A percentile compares a stretch with the other conserved stretches of the same genome.
These are phyloP conservation scores for Amphirosellinia nigrospora DNA, from an alignment of 495 filamentous ascomycete genomes.

Conservation along the genomic window DNA sequence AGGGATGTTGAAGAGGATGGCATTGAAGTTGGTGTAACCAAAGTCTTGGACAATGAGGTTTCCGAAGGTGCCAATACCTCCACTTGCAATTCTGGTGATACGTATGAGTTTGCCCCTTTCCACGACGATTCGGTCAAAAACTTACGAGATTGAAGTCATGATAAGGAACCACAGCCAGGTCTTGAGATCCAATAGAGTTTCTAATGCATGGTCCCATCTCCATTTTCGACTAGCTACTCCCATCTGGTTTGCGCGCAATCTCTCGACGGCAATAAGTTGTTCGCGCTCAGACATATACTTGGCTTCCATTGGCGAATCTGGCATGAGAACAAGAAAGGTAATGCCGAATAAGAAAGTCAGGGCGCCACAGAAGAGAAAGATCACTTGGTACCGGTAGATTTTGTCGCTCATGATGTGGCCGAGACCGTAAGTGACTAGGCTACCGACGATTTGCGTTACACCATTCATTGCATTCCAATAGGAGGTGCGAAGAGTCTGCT, in stretches of 20 bases:
- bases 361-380: constrained; percentile 62
- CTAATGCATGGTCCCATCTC: constrained; percentile 58
- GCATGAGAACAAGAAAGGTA: constrained; percentile 54
- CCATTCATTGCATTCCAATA: constrained; percentile 62
- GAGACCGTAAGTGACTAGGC: constrained; percentile 63
- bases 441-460: constrained; percentile 53
- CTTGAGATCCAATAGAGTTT: constrained; percentile 67
- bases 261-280: constrained; percentile 65
- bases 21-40: constrained; percentile 63
- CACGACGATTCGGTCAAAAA: neutral
- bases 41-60: constrained; percentile 68
- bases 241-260: constrained; percentile 55
- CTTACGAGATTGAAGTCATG: constrained; percentile 55
- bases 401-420: constrained; percentile 61
- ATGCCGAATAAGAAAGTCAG: constrained; percentile 51
- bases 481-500: constrained; percentile 57
- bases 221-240: constrained; percentile 50
- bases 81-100: constrained; percentile 40
- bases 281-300: constrained; percentile 65
- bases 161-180: constrained; percentile 71
- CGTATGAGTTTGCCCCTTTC: neutral
- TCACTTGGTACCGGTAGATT: constrained; percentile 64
- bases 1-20: constrained; percentile 70
- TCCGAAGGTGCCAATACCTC: constrained; percentile 68
- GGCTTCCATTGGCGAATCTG: constrained; percentile 64